phyloP scores from a whole-genome alignment of 345 rosid species.

The Gossypium australe region DNA sequence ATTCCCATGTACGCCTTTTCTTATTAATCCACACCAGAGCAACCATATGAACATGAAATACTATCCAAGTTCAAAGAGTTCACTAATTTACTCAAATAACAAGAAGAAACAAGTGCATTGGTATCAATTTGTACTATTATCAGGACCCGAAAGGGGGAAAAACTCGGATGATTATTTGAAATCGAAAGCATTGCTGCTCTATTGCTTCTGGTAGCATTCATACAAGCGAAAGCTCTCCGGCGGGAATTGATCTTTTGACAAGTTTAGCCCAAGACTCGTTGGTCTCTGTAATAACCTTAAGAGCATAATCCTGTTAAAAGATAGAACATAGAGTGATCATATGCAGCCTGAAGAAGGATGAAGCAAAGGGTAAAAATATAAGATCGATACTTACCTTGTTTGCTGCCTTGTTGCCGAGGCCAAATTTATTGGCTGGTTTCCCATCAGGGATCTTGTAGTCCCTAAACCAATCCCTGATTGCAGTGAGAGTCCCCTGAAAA shows the following conservation, averaged over 20 bases:
- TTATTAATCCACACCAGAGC: background rate
- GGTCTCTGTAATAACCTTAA: slow-evolving; percentile 70
- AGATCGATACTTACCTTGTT: slow-evolving; percentile 47
- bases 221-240: slow-evolving; percentile 59
- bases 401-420: slow-evolving; percentile 88
- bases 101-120: background rate
- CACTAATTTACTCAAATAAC: background rate
- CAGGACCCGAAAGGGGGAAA: background rate
- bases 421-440: slow-evolving; percentile 94
- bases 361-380: background rate
- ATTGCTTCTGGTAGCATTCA: slow-evolving; percentile 11
- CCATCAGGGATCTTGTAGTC: slow-evolving; percentile 98
- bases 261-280: slow-evolving; percentile 84
- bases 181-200: slow-evolving; percentile 13
- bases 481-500: slow-evolving; percentile 77
- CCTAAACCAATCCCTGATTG: slow-evolving; percentile 93
- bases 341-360: background rate
- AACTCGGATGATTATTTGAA: background rate
- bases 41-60: background rate
- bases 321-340: background rate
- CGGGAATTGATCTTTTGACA: slow-evolving; percentile 59
- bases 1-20: background rate
- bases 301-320: slow-evolving; percentile 61
- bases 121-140: background rate
- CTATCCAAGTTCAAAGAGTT: background rate